A percentile compares a stretch with the other conserved stretches of the same genome.
phyloP scores from a whole-genome alignment of 1,284 basidiomycete genomes.

The Ceratobasidium sp. region DNA sequence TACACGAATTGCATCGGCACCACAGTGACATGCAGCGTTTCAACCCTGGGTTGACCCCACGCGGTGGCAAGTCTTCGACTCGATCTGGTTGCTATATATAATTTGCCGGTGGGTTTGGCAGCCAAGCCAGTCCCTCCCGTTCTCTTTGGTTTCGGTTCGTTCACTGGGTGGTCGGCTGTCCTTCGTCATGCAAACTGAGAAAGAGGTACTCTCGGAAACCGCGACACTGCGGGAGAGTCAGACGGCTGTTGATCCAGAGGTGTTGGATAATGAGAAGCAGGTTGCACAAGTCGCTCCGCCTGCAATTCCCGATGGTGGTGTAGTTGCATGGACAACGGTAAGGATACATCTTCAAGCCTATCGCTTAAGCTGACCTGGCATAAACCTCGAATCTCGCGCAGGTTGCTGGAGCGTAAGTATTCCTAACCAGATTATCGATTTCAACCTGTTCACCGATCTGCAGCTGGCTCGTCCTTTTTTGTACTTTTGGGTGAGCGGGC shows the following conservation, averaged over 20 bases:
- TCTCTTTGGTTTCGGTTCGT: neutral
- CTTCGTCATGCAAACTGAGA: conserved; percentile 15
- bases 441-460: neutral
- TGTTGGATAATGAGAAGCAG: conserved; percentile 20
- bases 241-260: neutral
- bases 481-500: conserved; percentile 26
- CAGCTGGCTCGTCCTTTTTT: conserved; percentile 35
- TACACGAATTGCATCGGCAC: too few species aligned
- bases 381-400: neutral
- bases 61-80: neutral
- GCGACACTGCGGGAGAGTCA: conserved; percentile 18
- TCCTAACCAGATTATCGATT: neutral
- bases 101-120: neutral
- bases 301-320: conserved; percentile 29
- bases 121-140: neutral
- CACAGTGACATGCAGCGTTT: neutral
- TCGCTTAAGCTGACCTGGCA: neutral
- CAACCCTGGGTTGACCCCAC: conserved; percentile 1
- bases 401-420: conserved; percentile 36
- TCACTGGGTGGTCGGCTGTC: neutral
- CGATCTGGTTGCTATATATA: neutral
- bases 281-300: neutral
- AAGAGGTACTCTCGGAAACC: conserved; percentile 19
- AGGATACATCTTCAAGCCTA: neutral
- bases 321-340: conserved; percentile 30